Base-by-base conservation (phyloP, 306 rosid species). In the Styphnolobium japonicum region DNA sequence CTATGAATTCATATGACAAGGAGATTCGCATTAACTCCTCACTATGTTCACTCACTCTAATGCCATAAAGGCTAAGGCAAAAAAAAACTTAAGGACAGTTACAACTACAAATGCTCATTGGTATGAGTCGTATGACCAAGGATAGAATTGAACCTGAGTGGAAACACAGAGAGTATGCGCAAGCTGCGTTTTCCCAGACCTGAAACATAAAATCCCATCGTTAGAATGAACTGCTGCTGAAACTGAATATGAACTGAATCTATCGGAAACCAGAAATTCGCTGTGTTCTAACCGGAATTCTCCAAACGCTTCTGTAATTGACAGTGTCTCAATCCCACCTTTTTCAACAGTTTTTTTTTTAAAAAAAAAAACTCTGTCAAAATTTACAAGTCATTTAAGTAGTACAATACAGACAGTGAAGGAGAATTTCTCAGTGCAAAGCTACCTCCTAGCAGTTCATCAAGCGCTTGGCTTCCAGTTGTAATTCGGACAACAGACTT, bases 241-340 rank as follows among this genome's bases (percentile, higher is more conserved):
- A 73, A 77, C 48, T 68, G 14, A 43, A 77, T 14, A 33, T 3
- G 5, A 75, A 65, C 23, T 6, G 3, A 51, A 72, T 64, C 11
- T 16, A 67, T 45, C 7, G 1, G 1, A 46, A 65, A 21, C 39
- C 1, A 62, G 16, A 76, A 67, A 42, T 14, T 37, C 81, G 53
- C 10, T 16, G 23, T 57, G 48, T 76, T 76, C 86, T 82, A 73
- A 92, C 98, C 98, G 87, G 68, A 94, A 94, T 72, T 94, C 98
- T 76, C 98, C 98, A 87, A 92, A 94, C 19, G 98, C 92, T 89
- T 94, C 98, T 4, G 98, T 94, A 76, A 94, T 94, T 27, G 98
- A 84, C 72, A 42, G 12, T n/a, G 97, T 94, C 85, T 92, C 98
- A 74, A 94, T 86, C 42, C 98, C 98, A 57, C 98, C 98, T 94